Base-by-base conservation (phyloP, 306 rosid species). In the Cucurbita maxima region DNA sequence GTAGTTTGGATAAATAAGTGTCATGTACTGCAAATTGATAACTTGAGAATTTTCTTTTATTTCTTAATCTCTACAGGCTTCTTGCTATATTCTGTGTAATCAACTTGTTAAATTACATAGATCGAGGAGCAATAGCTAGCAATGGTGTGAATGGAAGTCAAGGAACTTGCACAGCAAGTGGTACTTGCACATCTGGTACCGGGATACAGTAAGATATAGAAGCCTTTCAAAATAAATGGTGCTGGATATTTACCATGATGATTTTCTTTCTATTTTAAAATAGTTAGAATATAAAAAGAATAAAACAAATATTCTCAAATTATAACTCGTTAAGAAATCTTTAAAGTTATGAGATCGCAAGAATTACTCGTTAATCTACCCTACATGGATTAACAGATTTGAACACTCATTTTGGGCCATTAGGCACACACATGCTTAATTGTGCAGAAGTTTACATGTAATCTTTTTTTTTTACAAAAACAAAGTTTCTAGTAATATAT, bases 61-160 rank as follows among this genome's bases (percentile, higher is more conserved):
- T 58, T 70, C 70, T 67, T 47, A 76, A 73, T 75, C 62, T 86
- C 76, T 70, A 85, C 78, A 92, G 97, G 97, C 77, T 92, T 63
- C 92, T 92, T 70, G 71, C 74, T 75, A 58, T 90, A 71, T 92
- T 92, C 73, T 92, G 96, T 57, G 73, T 87, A 77, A 88, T 92
- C 64, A 92, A 89, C 86, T 72, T 92, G 83, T 71, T 92, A 82
- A 92, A 88, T 82, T 92, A 88, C 80, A 71, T 92, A 84, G 98
- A 92, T 76, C 90, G 95, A 68, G 98, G 98, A 81, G 83, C 92
- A 72, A 92, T 92, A 74, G 98, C 98, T 54, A 92, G 98, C 83
- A 92, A 90, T 73, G 98, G 98, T 78, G 98, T 92, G 62, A 92
- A 90, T 76, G 98, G 96, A 73, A 86, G 82, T 73, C 82, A 12